Base-by-base conservation (phyloP, 352 stramenopile species). In the Hyaloperonospora arabidopsidis region DNA sequence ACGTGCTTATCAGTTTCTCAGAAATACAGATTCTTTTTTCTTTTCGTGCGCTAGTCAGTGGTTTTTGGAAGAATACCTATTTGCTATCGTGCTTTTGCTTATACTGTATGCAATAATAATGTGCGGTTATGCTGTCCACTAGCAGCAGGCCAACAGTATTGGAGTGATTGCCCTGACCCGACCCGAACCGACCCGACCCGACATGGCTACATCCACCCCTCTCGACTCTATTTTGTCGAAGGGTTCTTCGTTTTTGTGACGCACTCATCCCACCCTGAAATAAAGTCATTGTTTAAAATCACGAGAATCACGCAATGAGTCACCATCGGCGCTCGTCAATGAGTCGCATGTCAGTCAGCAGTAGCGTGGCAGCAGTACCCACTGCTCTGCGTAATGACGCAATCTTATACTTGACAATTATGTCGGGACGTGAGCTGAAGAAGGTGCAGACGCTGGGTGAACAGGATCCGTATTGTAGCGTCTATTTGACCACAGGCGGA, bases 391-490 rank as follows among this genome's bases (percentile, higher is more conserved):
- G 74, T 23, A 89, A 86, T 45, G 76, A 89, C 63, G 74, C 75
- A 18, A 75, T 89, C 22, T 49, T 87, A 28, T 87, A 86, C 55
- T 57, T 87, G 52, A 86, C 74, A 38, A 72, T 89, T 44, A 58
- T 87, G 12, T 70, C 66, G 46, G 79, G 68, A 40, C 74, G 75
- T 40, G 75, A 80, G 23, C 64, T 89, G 52, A 89, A 87, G 65
- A 63, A 69, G 34, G 84, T 77, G 63, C 76, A 87, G 65, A 69
- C 68, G 23, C 49, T 89, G 49, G 79, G 79, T 49, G 76, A 86
- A 43, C 79, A 89, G 61, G 79, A 89, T 66, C 79, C 79, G 34
- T 89, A 74, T 68, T 86, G 74, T 53, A 70, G 69, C 18, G 69
- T 85, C 38, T 72, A 82, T 53, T 65, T 89, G 28, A 64, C 76